phyloP scores from a whole-genome alignment of 2,329 filamentous ascomycete genomes.

The Pseudogymnoascus pannorum region DNA sequence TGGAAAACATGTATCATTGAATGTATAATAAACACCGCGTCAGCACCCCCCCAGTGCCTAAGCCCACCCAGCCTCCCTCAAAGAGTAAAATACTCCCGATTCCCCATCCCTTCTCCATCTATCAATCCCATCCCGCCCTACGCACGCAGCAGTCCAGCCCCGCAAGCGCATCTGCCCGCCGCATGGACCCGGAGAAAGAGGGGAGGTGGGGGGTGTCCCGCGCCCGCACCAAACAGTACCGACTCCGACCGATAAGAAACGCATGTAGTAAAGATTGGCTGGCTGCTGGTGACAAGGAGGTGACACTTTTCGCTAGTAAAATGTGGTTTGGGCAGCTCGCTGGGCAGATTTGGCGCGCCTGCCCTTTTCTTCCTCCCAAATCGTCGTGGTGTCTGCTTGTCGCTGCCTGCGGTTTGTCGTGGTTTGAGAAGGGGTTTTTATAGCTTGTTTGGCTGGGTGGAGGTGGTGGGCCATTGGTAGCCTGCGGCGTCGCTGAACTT shows the following conservation, averaged over 20 bases:
- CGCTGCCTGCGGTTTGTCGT: not conserved
- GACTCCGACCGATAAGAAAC: conserved; percentile 1
- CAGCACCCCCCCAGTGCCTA: not conserved
- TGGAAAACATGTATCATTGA: not conserved
- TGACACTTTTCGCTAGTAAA: not conserved
- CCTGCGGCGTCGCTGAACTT: conserved; percentile 96
- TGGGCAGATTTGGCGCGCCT: not conserved
- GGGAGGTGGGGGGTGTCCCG: not conserved
- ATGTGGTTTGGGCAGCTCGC: not conserved
- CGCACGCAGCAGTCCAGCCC: not conserved
- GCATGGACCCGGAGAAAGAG: not conserved
- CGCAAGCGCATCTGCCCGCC: not conserved
- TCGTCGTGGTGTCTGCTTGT: not conserved
- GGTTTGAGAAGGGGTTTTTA: conserved; percentile 39
- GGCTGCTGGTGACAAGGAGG: not conserved
- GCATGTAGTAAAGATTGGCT: not conserved
- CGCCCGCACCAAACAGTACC: not conserved
- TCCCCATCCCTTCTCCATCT: not conserved
- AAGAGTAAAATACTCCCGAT: not conserved
- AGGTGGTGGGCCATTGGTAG: conserved; percentile 87
- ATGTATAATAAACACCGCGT: not conserved
- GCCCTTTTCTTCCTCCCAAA: not conserved
- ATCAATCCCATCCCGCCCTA: not conserved
- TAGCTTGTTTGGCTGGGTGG: conserved; percentile 70
- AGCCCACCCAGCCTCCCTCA: not conserved